Evolutionary conservation across 2,329 filamentous ascomycete species (phyloP).

Genomic region (Hypomyces perniciosus): DNA sequence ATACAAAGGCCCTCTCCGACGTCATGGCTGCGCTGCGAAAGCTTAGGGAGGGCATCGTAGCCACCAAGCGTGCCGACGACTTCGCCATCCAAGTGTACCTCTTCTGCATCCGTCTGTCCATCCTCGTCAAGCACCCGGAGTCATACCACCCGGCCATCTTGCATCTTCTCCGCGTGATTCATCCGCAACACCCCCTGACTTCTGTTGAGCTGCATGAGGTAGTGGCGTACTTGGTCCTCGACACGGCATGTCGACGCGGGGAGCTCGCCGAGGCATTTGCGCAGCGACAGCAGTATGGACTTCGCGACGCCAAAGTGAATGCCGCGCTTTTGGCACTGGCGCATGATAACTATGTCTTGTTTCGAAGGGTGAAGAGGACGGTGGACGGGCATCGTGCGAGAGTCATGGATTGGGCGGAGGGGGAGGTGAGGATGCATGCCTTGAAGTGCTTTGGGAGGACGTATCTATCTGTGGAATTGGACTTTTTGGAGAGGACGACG

Average conservation of each 20-base stretch:
- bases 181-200: slow-evolving; percentile 61
- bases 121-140: slow-evolving; percentile 75
- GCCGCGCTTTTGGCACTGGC: slow-evolving; percentile 63
- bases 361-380: slow-evolving; percentile 62
- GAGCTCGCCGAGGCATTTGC: slow-evolving; percentile 69
- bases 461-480: slow-evolving; percentile 67
- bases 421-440: slow-evolving; percentile 65
- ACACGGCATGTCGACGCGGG: slow-evolving; percentile 77
- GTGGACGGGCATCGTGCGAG: slow-evolving; percentile 77
- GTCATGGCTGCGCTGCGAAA: slow-evolving; percentile 84
- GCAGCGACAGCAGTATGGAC: slow-evolving; percentile 53
- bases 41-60: slow-evolving; percentile 82
- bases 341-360: slow-evolving; percentile 76
- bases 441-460: slow-evolving; percentile 81
- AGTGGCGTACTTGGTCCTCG: slow-evolving; percentile 73
- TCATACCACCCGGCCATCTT: slow-evolving; percentile 85
- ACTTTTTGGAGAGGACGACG: slow-evolving; percentile 63
- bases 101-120: slow-evolving; percentile 79
- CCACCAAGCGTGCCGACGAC: slow-evolving; percentile 65
- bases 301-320: slow-evolving; percentile 64
- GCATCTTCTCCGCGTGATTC: slow-evolving; percentile 68
- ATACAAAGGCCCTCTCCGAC: slow-evolving; percentile 60
- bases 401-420: slow-evolving; percentile 76
- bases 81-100: slow-evolving; percentile 89
- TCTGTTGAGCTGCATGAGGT: slow-evolving; percentile 72